These are phyloP conservation scores for Fibroporia radiculosa DNA, from an alignment of 768 basidiomycete genomes.

Conservation along the genomic window DNA sequence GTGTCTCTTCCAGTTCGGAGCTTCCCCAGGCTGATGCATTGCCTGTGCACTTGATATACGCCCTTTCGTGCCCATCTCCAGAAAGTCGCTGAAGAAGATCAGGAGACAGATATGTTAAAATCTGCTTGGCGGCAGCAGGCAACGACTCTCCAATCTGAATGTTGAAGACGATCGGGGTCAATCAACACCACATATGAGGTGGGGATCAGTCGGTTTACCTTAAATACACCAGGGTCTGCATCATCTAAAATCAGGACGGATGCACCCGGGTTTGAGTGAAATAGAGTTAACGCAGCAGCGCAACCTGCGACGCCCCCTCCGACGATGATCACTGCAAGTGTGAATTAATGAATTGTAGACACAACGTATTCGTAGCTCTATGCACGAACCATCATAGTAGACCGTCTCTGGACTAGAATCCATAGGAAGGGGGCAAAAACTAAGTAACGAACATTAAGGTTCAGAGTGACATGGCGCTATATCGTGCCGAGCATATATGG, in stretches of 20 bases:
- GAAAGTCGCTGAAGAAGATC: constrained; percentile 5
- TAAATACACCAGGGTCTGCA: constrained; percentile 23
- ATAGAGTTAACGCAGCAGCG: constrained; percentile 18
- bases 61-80: constrained; percentile 11
- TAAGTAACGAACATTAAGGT: no score
- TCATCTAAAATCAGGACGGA: constrained; percentile 25
- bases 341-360: no score
- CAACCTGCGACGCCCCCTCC: constrained; percentile 20
- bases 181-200: neutral
- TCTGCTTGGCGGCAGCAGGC: constrained; percentile 22
- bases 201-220: constrained; percentile 14
- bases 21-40: constrained; percentile 28
- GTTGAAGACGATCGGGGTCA: neutral
- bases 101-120: constrained; percentile 10
- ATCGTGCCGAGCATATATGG: no score
- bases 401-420: no score
- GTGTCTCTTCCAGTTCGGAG: constrained; percentile 21
- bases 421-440: no score
- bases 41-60: constrained; percentile 22
- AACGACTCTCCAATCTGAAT: constrained; percentile 30
- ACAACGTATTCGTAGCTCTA: no score
- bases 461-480: no score
- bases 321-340: constrained; percentile 18
- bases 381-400: no score
- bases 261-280: constrained; percentile 9